These are phyloP conservation scores for Phytophthora ramorum DNA, from an alignment of 352 stramenopile species.

Conservation along the genomic window DNA sequence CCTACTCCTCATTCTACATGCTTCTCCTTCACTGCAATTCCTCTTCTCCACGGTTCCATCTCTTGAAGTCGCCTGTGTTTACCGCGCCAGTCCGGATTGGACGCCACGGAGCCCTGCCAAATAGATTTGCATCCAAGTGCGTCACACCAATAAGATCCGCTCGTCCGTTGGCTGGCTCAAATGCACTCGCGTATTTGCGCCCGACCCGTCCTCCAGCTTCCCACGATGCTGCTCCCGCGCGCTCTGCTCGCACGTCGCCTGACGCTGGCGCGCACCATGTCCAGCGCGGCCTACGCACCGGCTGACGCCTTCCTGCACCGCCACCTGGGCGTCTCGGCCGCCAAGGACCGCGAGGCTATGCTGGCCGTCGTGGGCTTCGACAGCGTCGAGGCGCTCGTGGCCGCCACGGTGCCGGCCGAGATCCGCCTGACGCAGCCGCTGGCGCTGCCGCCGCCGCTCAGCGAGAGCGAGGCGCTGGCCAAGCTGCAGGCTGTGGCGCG, in stretches of 20 bases:
- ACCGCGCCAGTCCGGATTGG: slow-evolving; percentile 21
- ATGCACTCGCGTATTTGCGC: slow-evolving; percentile 27
- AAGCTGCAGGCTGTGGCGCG: slow-evolving; percentile 91
- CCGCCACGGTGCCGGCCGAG: slow-evolving; percentile 94
- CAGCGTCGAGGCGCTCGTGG: slow-evolving; percentile 94
- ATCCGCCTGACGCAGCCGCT: slow-evolving; percentile 86
- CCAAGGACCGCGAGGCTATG: slow-evolving; percentile 92
- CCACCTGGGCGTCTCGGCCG: slow-evolving; percentile 89
- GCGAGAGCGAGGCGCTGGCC: slow-evolving; percentile 94
- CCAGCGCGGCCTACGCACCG: slow-evolving; percentile 42
- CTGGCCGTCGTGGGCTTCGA: slow-evolving; percentile 93
- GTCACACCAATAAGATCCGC: slow-evolving; percentile 16
- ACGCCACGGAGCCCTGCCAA: slow-evolving; percentile 12
- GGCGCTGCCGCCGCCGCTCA: slow-evolving; percentile 74
- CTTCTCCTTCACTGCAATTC: neutral
- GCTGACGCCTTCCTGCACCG: slow-evolving; percentile 75
- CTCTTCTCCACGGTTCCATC: neutral
- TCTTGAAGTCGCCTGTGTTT: slow-evolving; percentile 7
- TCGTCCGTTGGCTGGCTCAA: neutral
- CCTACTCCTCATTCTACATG: neutral
- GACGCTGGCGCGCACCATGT: slow-evolving; percentile 18
- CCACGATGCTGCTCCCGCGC: slow-evolving; percentile 27
- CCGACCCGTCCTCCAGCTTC: neutral
- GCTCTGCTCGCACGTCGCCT: slow-evolving; percentile 26
- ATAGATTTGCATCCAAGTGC: neutral